Evolutionary conservation across 2,329 filamentous ascomycete species (phyloP).

Genomic region (Penicillium sp.): DNA sequence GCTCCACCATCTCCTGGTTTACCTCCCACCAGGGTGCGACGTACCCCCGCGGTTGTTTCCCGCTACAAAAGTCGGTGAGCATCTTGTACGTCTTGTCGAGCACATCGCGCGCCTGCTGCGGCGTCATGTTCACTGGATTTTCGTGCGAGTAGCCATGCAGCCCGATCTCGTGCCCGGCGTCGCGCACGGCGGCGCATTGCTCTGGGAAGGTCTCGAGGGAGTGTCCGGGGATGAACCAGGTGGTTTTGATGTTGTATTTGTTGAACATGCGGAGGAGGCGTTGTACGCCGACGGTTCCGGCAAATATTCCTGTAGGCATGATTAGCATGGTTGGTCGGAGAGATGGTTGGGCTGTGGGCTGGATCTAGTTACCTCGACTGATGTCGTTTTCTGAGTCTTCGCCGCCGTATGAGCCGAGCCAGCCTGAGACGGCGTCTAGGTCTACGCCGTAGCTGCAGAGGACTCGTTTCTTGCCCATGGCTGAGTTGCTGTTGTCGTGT

Average conservation of each 20-base stretch:
- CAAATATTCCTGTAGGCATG: constrained; percentile 53
- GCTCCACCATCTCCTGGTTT: constrained; percentile 59
- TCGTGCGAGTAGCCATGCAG: constrained; percentile 72
- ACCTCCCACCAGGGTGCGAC: constrained; percentile 77
- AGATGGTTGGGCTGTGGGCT: background rate
- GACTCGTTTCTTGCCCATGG: constrained; percentile 47
- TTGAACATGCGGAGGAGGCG: constrained; percentile 67
- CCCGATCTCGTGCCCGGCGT: constrained; percentile 63
- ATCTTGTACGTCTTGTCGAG: constrained; percentile 72
- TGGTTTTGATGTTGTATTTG: constrained; percentile 68
- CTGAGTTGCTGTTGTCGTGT: background rate
- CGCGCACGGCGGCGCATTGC: constrained; percentile 58
- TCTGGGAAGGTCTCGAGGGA: constrained; percentile 64
- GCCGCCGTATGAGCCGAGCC: constrained; percentile 71
- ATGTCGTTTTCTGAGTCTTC: constrained; percentile 71
- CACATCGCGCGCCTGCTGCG: constrained; percentile 72
- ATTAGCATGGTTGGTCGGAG: background rate
- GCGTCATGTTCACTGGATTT: constrained; percentile 66
- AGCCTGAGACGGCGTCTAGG: constrained; percentile 71
- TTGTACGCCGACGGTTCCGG: constrained; percentile 62
- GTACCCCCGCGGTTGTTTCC: constrained; percentile 66
- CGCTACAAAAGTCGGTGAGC: constrained; percentile 66
- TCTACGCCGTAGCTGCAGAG: constrained; percentile 65
- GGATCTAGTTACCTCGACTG: constrained; percentile 52
- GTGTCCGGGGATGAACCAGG: constrained; percentile 64